These are phyloP conservation scores for Podospora bellae-mahoneyi DNA, from an alignment of 495 filamentous ascomycete genomes.

Conservation along the genomic window DNA sequence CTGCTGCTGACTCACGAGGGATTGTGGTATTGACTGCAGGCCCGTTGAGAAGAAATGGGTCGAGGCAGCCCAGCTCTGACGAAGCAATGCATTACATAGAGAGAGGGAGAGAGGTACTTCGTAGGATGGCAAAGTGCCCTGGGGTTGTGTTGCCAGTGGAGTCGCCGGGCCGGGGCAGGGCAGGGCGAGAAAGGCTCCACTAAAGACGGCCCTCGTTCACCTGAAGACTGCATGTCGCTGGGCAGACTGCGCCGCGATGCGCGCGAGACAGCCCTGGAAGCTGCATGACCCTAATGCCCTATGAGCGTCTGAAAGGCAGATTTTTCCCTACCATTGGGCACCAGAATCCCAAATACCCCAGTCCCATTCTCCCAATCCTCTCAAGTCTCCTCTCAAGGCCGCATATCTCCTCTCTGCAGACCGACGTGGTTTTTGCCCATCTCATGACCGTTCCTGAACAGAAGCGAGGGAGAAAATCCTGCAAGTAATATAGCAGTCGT, in stretches of 20 bases:
- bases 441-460: not conserved
- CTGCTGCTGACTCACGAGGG: not conserved
- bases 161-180: conserved; percentile 13
- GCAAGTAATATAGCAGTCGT: conserved; percentile 2
- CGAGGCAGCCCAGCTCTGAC: conserved; percentile 10
- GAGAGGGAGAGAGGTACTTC: not conserved
- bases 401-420: too few species aligned
- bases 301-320: conserved; percentile 32
- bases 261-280: conserved; percentile 29
- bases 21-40: not conserved
- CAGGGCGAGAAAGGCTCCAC: conserved; percentile 6
- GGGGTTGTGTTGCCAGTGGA: not conserved
- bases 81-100: conserved; percentile 1
- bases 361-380: conserved; percentile 10
- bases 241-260: conserved; percentile 36
- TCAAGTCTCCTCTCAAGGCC: not conserved
- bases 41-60: conserved; percentile 7
- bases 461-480: not conserved
- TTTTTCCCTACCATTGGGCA: conserved; percentile 33
- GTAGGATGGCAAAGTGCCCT: not conserved
- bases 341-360: conserved; percentile 23
- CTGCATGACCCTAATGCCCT: conserved; percentile 36
- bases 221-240: conserved; percentile 16
- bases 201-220: conserved; percentile 1
- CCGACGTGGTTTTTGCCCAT: not conserved